Evolutionary conservation across 768 basidiomycete genomes (phyloP).

Genomic region (Tricholoma sp.): DNA sequence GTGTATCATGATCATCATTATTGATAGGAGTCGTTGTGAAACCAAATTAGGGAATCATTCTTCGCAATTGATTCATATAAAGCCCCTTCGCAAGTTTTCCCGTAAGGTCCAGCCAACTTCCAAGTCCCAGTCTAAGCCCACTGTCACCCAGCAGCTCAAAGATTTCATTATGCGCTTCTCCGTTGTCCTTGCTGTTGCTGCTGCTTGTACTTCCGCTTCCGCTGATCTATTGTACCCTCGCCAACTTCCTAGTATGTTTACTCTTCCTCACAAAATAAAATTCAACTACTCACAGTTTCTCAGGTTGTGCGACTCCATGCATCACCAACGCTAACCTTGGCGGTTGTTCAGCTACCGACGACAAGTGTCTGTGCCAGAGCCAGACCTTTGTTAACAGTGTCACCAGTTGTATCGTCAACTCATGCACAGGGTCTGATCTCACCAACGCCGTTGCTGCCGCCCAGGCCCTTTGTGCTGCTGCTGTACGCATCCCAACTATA

Average conservation of each 20-base stretch:
- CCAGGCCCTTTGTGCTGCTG: conserved; percentile 37
- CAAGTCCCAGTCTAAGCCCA: too few species aligned
- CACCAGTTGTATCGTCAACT: conserved; percentile 41
- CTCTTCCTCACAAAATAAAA: background rate
- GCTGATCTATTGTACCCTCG: conserved; percentile 21
- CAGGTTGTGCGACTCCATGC: conserved; percentile 53
- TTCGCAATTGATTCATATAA: too few species aligned
- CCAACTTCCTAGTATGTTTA: conserved; percentile 34
- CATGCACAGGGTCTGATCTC: conserved; percentile 48
- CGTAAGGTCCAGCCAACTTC: too few species aligned
- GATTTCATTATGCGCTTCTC: conserved; percentile 50
- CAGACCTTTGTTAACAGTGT: conserved; percentile 38
- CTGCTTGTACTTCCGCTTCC: conserved; percentile 34
- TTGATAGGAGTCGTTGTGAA: too few species aligned
- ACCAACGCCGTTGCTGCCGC: conserved; percentile 35
- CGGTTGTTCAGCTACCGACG: conserved; percentile 44
- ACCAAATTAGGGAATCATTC: too few species aligned
- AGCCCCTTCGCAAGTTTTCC: too few species aligned
- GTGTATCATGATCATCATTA: too few species aligned
- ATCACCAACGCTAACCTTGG: conserved; percentile 37
- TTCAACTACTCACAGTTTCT: background rate
- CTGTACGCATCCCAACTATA: conserved; percentile 34
- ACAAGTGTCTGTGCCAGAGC: conserved; percentile 53
- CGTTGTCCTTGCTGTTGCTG: conserved; percentile 33
- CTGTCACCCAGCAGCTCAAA: too few species aligned